Conservation (phyloP, 768 basidiomycete genomes). For the Baorangia bicolor region DNA sequence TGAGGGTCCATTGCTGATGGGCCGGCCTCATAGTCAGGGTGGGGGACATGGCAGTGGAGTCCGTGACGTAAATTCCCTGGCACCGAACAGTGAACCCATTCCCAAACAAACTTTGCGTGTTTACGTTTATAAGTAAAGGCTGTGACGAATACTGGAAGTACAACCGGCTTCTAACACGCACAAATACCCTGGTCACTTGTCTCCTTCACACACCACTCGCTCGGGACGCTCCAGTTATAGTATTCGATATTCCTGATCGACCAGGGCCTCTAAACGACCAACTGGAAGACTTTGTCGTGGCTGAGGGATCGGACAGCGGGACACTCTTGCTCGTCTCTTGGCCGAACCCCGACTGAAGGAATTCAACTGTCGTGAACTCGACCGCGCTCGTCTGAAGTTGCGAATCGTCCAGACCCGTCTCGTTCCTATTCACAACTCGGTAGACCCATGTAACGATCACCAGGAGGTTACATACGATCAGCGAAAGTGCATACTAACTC, state of each 20-base stretch:
- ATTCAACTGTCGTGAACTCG: not conserved
- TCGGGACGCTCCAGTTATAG: not conserved
- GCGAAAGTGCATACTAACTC: not conserved
- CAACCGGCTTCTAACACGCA: not conserved
- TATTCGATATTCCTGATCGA: not conserved
- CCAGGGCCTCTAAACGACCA: not conserved
- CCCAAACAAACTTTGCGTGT: no score
- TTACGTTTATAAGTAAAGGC: no score
- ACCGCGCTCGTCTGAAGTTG: not conserved
- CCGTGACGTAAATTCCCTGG: no score
- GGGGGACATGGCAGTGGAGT: not conserved
- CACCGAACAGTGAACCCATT: no score
- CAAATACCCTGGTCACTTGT: not conserved
- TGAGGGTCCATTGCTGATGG: not conserved
- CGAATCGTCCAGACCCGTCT: not conserved
- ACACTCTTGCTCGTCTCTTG: not conserved
- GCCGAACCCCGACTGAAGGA: not conserved
- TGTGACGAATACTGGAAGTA: no score
- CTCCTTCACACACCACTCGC: not conserved
- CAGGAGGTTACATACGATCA: not conserved
- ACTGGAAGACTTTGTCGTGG: not conserved
- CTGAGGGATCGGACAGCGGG: no score
- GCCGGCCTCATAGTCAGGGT: not conserved
- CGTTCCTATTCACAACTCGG: not conserved
- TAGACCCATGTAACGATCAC: not conserved